phyloP scores from a whole-genome alignment of 2,329 filamentous ascomycete genomes.

The Chaetothyriales sp. region DNA sequence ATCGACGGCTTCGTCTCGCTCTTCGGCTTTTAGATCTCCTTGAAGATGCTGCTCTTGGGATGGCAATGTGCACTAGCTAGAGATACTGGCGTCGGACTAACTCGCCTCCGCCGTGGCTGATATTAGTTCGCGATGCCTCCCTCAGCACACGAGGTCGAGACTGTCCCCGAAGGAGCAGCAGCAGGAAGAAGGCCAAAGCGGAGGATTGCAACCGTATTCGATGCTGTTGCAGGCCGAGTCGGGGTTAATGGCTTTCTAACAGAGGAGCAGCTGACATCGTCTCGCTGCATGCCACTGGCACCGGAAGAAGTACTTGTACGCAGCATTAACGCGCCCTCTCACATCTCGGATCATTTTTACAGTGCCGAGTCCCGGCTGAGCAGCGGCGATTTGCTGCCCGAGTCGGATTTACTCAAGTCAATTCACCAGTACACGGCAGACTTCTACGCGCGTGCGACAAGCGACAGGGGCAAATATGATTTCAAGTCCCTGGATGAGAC shows the following conservation, averaged over 20 bases:
- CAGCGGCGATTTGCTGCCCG: constrained; percentile 29
- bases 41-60: background rate
- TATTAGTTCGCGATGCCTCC: background rate
- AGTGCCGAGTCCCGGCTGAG: constrained; percentile 28
- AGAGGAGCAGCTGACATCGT: constrained; percentile 5
- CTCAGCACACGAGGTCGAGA: background rate
- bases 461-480: constrained; percentile 23
- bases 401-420: constrained; percentile 41
- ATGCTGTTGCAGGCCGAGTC: constrained; percentile 43
- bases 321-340: constrained; percentile 31
- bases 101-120: background rate
- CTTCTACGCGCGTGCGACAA: constrained; percentile 32
- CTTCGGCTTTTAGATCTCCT: background rate
- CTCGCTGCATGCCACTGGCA: constrained; percentile 25
- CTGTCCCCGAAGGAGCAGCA: background rate
- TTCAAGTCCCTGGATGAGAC: constrained; percentile 46
- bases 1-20: background rate
- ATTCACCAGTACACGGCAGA: constrained; percentile 44
- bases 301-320: constrained; percentile 47
- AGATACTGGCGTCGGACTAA: background rate
- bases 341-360: constrained; percentile 39
- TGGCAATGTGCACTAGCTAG: background rate
- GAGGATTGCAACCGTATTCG: constrained; percentile 35
- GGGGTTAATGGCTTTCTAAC: constrained; percentile 25
- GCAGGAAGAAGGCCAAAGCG: background rate